Base-by-base conservation (phyloP, 2,329 filamentous ascomycete species). In the Fusarium pseudocircinatum region DNA sequence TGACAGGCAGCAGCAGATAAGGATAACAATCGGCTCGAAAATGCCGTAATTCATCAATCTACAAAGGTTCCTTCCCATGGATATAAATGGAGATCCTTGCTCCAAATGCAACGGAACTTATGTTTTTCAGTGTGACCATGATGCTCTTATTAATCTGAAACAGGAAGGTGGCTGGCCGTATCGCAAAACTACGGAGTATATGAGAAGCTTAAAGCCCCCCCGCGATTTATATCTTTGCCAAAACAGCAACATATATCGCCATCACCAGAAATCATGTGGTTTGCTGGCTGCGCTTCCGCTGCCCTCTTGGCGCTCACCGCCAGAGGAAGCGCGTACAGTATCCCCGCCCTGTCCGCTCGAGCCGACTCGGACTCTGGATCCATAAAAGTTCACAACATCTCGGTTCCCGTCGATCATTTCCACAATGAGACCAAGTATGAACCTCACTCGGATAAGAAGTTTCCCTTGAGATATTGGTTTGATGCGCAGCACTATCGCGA, bases 391-490 rank as follows among this genome's bases (percentile, higher is more conserved):
- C 54, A 58, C 69, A 82, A 83, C 67, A 64, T 83, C 57, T 81
- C 81, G 5, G 86, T 88, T 7, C 88, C 88, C 22, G 85, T 97
- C 39, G 94, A 97, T 81, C 93, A 96, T 79, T 97, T 96, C 83
- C 93, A 93, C 82, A 94, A 96, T 78, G 92, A 95, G 61, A 88
- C 90, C 5, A 84, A 86, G 54, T 97, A 97, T 79, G 93, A 92
- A 80, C 94, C 94, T 40, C 94, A 97, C 81, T 89, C 87, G 14
- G 84, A 92, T 74, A 91, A 81, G 32, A 88, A 83, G 4, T 97
- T 94, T 81, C 82, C 89, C 28, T 84, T 96, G 53, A 89, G 94
- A 16, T 97, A 96, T 84, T 97, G 92, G 92, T 94, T 96, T 75
- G 94, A 97, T 78, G 89, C 91, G 2, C 88, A 87, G 49, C 87